Evolutionary conservation across 1,139 yeast genomes (phyloP).

Genomic region (Hyphopichia pseudoburtonii): DNA sequence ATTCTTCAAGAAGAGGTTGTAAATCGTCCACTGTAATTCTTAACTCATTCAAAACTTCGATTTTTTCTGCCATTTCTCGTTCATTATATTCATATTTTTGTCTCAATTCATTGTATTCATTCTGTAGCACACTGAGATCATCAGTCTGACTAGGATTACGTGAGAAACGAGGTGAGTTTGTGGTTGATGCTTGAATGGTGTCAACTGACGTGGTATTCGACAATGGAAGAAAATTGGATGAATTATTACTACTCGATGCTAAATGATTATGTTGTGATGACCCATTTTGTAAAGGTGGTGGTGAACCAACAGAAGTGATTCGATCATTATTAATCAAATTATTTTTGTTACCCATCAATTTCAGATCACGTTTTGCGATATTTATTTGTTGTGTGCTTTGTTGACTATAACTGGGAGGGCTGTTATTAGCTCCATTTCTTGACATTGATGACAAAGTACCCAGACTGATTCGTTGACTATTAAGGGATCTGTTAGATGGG

Average conservation of each 20-base stretch:
- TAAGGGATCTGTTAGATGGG: slow-evolving; percentile 3
- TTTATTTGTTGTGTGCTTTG: background rate
- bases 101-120: slow-evolving; percentile 14
- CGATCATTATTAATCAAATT: background rate
- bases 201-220: no score
- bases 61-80: slow-evolving; percentile 35
- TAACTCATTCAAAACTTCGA: slow-evolving; percentile 38
- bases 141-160: no score
- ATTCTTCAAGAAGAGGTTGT: slow-evolving; percentile 46
- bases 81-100: slow-evolving; percentile 21
- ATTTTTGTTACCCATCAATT: background rate
- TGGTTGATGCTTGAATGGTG: no score
- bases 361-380: slow-evolving; percentile 1
- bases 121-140: no score
- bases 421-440: background rate
- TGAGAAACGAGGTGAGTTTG: no score
- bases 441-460: background rate
- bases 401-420: slow-evolving; percentile 2
- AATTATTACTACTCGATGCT: no score
- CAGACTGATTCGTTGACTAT: background rate
- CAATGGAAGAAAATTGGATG: no score
- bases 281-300: no score
- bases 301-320: background rate
- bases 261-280: no score
- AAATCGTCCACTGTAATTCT: slow-evolving; percentile 44